Evolutionary conservation across 169 alveolate genomes (phyloP).

Genomic region (Cryptosporidium meleagridis): DNA sequence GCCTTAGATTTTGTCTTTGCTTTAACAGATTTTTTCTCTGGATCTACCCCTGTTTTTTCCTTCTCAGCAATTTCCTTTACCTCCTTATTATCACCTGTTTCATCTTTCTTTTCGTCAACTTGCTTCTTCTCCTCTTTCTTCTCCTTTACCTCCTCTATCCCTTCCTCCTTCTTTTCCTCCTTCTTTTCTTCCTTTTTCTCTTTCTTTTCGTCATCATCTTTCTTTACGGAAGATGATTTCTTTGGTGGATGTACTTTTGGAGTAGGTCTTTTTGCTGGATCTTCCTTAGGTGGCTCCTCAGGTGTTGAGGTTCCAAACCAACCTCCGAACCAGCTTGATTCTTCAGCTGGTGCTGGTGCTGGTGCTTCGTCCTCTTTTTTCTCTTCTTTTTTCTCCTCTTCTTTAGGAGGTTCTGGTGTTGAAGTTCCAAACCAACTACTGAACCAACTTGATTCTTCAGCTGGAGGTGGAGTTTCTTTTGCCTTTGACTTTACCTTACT

Average conservation of each 20-base stretch:
- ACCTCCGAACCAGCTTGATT: constrained; percentile 39
- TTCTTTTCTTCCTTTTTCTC: not conserved
- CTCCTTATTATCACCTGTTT: not conserved
- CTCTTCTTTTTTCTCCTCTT: constrained; percentile 9
- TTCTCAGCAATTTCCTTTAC: not conserved
- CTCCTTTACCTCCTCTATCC: not conserved
- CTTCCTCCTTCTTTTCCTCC: not conserved
- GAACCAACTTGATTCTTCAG: constrained; percentile 56
- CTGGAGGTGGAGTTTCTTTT: constrained; percentile 15
- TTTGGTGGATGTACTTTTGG: not conserved
- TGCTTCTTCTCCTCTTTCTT: not conserved
- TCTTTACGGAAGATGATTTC: not conserved
- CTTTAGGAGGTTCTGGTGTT: constrained; percentile 1
- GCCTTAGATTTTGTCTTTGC: constrained; percentile 2
- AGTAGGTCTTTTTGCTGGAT: constrained; percentile 62
- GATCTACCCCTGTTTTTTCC: not conserved
- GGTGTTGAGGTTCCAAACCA: constrained; percentile 36
- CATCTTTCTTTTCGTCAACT: not conserved
- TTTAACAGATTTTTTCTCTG: not conserved
- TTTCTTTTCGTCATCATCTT: not conserved
- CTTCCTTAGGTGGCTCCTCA: constrained; percentile 23
- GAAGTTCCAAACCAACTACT: constrained; percentile 45
- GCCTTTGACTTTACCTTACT: not conserved
- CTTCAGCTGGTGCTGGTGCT: not conserved
- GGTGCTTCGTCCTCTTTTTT: not conserved